Evolutionary conservation across 768 basidiomycete species (phyloP), one percentile per base, ranked within the genome.

Genomic region (Artomyces pyxidatus): DNA sequence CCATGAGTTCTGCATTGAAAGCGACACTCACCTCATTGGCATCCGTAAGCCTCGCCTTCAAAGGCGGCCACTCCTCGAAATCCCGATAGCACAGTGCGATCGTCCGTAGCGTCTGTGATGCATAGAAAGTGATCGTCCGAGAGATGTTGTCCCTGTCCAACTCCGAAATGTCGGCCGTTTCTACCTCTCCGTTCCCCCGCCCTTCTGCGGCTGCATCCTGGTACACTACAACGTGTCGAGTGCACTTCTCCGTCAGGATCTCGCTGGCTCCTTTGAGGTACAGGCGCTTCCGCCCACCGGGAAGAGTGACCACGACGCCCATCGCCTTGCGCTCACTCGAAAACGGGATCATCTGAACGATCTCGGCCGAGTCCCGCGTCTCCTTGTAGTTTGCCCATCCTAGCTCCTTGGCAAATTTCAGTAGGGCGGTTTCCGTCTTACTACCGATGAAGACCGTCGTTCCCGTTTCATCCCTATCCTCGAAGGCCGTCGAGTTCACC

Each of bases 81-180:
- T 99, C 94, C 42, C 83, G 77, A 62, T 97, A 97, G 65, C 94
- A 96, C 39, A 97, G 67, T 1, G 94, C 92, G 56, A 99, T 89
- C 2, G 96, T 97, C 43, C 95, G 81, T 9, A 97, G 81, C 11
- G 83, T 87, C 69, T 98, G 95, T 65, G 94, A 94, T 59, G 94
- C 94, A 64, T 99, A 98, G 68, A 96, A 95, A 56, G 95, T 94
- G 66, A 94, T 97, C 12, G 95, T 97, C 40, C 89, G 78, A 23
- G 75, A 77, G 63, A 97, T 90, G 62, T 97, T 97, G 60, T 86
- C 84, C 51, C 73, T 71, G 12, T 83, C 80, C 16, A 82, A 68
- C 9, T 77, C 70, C 57, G 81, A 81, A 49, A 96, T 90, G 1
- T 64, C 64, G 50, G 62, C 67, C 2, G 78, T 81, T 61, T 83